Evolutionary conservation across 257 asterid species (phyloP).

Genomic region (Nicotiana noctiflora): DNA sequence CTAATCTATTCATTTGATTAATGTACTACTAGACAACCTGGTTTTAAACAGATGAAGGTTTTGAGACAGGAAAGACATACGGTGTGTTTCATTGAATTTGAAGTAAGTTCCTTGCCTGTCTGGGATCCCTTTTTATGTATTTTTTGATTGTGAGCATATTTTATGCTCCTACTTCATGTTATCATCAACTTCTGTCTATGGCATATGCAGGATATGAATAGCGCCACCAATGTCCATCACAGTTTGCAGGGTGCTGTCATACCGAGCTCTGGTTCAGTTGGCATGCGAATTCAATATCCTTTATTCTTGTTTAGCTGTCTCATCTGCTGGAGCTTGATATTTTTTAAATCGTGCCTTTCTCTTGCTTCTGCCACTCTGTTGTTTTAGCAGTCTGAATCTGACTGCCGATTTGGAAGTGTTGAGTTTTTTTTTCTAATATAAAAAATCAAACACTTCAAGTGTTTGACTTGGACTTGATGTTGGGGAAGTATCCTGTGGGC

Average conservation of each 20-base stretch:
- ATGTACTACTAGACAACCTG: constrained; percentile 69
- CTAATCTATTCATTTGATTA: not conserved
- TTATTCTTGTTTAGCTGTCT: constrained; percentile 8
- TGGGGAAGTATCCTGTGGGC: not conserved
- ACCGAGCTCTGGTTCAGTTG: constrained; percentile 96
- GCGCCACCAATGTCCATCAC: constrained; percentile 86
- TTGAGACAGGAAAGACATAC: constrained; percentile 96
- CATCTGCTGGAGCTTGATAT: not conserved
- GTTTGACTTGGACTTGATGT: not conserved
- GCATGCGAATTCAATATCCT: constrained; percentile 99
- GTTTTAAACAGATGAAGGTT: constrained; percentile 97
- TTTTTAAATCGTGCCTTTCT: not conserved
- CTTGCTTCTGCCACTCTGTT: not conserved
- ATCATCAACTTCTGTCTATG: not conserved
- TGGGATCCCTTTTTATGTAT: constrained; percentile 12
- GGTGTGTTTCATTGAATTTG: constrained; percentile 99
- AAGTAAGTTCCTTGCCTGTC: constrained; percentile 41
- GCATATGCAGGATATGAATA: constrained; percentile 69
- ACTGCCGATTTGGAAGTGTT: not conserved
- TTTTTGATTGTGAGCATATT: not conserved
- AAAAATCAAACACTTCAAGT: too few species aligned
- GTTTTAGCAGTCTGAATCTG: not conserved
- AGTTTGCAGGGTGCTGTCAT: constrained; percentile 93
- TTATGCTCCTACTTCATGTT: not conserved
- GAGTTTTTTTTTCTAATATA: too few species aligned